Evolutionary conservation across 2,329 filamentous ascomycete species (phyloP).

Genomic region (Aspergillus aculeatinus): DNA sequence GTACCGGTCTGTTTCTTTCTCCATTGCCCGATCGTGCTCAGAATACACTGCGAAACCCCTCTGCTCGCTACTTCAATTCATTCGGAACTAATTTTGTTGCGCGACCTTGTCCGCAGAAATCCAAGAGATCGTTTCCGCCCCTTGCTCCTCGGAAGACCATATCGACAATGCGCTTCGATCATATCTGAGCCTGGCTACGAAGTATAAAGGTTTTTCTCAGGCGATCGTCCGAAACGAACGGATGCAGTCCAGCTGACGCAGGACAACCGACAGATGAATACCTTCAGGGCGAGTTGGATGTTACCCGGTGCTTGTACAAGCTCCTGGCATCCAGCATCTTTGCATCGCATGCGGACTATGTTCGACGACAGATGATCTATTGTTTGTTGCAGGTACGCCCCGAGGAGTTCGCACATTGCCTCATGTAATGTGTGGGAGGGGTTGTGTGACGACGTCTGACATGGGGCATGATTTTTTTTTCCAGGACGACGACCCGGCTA

Average conservation of each 20-base stretch:
- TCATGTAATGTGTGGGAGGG: background rate
- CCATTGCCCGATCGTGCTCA: no score
- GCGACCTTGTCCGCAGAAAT: conserved; percentile 53
- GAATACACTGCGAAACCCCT: no score
- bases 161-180: conserved; percentile 84
- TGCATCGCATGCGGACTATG: conserved; percentile 72
- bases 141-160: conserved; percentile 60
- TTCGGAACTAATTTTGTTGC: background rate
- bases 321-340: conserved; percentile 77
- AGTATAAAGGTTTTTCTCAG: conserved; percentile 60
- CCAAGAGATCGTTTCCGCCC: conserved; percentile 61
- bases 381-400: conserved; percentile 70
- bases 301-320: conserved; percentile 75
- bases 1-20: conserved; percentile 18
- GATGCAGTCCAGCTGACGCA: background rate
- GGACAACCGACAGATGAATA: conserved; percentile 58
- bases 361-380: conserved; percentile 89
- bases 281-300: conserved; percentile 72
- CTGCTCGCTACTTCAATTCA: background rate
- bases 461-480: conserved; percentile 29
- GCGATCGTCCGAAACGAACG: background rate
- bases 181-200: conserved; percentile 77
- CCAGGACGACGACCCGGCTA: conserved; percentile 77
- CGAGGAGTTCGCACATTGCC: background rate
- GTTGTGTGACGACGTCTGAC: background rate